Conservation (phyloP, 2,329 filamentous ascomycete species). For the Piedraia hortae region DNA sequence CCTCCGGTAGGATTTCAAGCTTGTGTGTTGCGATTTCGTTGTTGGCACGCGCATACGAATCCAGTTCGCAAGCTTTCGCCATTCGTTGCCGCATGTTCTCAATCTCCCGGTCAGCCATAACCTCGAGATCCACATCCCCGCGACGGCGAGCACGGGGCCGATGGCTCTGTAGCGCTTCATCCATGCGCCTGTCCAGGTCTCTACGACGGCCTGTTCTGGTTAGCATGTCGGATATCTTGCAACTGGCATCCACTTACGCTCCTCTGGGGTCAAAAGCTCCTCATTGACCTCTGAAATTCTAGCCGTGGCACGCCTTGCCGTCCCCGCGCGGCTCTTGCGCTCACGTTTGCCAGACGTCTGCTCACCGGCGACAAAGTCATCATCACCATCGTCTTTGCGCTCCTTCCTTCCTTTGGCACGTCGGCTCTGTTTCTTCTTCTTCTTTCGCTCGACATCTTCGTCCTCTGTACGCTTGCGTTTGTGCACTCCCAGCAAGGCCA, state of each 20-base stretch:
- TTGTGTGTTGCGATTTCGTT: conserved; percentile 73
- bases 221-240: conserved; percentile 2
- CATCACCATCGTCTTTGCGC: conserved; percentile 27
- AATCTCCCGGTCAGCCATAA: conserved; percentile 71
- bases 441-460: conserved; percentile 34
- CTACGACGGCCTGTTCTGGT: conserved; percentile 32
- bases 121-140: conserved; percentile 77
- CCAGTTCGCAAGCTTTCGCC: conserved; percentile 66
- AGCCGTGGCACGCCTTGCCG: conserved; percentile 13
- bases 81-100: conserved; percentile 67
- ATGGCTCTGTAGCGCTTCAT: conserved; percentile 64
- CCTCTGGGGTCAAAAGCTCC: conserved; percentile 55
- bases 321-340: conserved; percentile 20
- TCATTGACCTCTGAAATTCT: conserved; percentile 38
- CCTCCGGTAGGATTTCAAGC: conserved; percentile 75
- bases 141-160: conserved; percentile 48
- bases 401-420: conserved; percentile 26
- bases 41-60: conserved; percentile 54
- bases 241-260: conserved; percentile 25
- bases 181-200: conserved; percentile 65
- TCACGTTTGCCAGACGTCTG: conserved; percentile 26
- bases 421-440: conserved; percentile 28
- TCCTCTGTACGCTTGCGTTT: conserved; percentile 38
- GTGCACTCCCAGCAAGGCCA: conserved; percentile 32
- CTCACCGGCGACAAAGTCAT: conserved; percentile 23